phyloP scores from a whole-genome alignment of 2,329 filamentous ascomycete species.

The Colletotrichum scovillei region DNA sequence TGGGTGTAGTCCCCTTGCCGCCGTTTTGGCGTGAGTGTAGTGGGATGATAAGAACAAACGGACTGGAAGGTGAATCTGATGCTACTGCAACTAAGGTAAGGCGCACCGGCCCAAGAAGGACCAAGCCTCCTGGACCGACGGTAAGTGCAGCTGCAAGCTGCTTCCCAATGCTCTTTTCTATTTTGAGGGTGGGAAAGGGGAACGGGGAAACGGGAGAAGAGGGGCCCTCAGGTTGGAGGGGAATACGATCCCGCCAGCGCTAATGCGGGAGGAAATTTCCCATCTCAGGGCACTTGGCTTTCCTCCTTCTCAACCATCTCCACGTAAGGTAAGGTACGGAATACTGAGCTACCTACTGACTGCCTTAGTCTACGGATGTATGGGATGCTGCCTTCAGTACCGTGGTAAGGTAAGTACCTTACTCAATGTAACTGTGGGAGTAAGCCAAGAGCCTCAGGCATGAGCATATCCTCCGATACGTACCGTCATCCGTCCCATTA shows the following conservation, averaged over 20 bases:
- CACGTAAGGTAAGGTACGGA: no score
- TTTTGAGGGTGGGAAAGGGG: slow-evolving; percentile 6
- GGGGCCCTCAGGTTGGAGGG: background rate
- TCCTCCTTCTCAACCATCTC: background rate
- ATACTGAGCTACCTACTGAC: no score
- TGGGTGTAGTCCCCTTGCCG: background rate
- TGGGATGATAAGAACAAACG: background rate
- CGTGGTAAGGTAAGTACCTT: background rate
- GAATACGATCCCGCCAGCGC: background rate
- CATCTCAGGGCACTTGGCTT: background rate
- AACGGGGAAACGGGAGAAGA: background rate
- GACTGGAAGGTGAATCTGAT: background rate
- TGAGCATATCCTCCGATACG: background rate
- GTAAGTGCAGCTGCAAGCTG: background rate
- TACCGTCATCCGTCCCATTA: background rate
- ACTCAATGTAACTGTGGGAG: no score
- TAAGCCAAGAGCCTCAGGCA: background rate
- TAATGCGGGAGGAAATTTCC: slow-evolving; percentile 7
- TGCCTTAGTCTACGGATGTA: no score
- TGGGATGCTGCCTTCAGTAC: no score
- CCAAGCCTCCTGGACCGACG: background rate
- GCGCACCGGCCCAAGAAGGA: background rate
- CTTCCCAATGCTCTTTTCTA: slow-evolving; percentile 1
- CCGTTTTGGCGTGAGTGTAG: background rate
- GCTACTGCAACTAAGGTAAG: slow-evolving; percentile 5